phyloP scores from a whole-genome alignment of 306 rosid species.

The Acmispon strigosus region DNA sequence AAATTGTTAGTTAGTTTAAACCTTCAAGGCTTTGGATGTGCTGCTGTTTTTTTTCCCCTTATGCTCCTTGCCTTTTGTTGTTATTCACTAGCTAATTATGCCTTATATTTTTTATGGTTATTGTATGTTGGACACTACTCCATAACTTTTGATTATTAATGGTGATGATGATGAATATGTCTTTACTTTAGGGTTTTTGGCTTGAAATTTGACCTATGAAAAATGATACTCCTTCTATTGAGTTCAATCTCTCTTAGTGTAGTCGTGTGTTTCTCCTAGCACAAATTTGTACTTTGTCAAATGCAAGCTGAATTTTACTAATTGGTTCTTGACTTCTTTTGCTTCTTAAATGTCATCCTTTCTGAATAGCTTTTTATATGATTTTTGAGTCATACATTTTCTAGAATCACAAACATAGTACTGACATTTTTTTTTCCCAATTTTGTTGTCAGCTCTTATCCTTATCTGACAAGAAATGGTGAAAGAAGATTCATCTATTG shows the following conservation, averaged over 20 bases:
- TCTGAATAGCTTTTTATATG: not conserved
- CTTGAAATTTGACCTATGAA: too few species aligned
- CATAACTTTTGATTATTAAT: not conserved
- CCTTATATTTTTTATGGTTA: not conserved
- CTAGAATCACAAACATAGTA: not conserved
- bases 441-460: conserved; percentile 71
- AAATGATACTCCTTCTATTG: not conserved
- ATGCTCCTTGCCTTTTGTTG: not conserved
- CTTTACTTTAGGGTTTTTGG: not conserved
- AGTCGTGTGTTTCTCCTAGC: not conserved
- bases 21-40: not conserved
- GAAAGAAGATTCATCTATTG: conserved; percentile 23
- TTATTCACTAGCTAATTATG: not conserved
- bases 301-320: not conserved
- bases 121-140: not conserved
- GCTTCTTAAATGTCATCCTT: not conserved
- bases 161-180: not conserved
- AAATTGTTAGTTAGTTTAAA: too few species aligned
- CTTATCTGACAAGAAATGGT: conserved; percentile 70
- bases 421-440: conserved; percentile 22
- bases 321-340: not conserved
- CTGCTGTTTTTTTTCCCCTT: not conserved
- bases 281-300: not conserved
- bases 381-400: not conserved
- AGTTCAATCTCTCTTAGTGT: not conserved